Evolutionary conservation across 805 yeast genomes (phyloP).

Genomic region (Schizosaccharomyces cryophilus): DNA sequence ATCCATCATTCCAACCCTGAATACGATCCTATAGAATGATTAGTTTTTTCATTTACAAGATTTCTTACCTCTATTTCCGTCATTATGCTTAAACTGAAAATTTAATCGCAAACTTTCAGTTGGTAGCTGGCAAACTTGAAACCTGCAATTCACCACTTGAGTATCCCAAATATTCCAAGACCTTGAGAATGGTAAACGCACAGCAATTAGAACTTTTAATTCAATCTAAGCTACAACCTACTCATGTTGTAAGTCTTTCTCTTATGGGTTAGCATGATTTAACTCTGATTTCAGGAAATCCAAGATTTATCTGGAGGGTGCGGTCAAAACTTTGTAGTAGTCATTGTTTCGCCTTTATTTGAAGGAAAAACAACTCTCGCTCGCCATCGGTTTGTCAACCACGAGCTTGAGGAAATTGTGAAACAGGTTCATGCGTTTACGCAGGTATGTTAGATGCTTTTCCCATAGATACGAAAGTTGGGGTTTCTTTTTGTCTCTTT

Average conservation of each 20-base stretch:
- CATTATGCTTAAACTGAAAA: neutral
- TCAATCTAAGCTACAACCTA: neutral
- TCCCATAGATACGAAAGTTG: conserved; percentile 4
- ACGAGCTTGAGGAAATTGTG: conserved; percentile 59
- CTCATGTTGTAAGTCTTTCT: neutral
- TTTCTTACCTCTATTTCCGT: neutral
- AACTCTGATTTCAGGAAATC: neutral
- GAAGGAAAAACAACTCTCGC: conserved; percentile 59
- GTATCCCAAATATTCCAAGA: neutral
- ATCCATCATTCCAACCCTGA: neutral
- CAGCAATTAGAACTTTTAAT: neutral
- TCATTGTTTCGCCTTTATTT: conserved; percentile 53
- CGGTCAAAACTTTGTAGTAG: conserved; percentile 90
- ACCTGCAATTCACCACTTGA: neutral
- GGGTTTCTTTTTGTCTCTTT: neutral
- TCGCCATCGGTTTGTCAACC: conserved; percentile 71
- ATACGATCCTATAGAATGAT: neutral
- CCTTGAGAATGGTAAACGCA: neutral
- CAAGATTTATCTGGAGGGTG: conserved; percentile 42
- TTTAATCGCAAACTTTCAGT: neutral
- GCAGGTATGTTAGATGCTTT: conserved; percentile 30
- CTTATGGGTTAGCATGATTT: neutral
- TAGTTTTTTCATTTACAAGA: neutral
- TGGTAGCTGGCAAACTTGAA: neutral
- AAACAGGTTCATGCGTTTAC: conserved; percentile 83